Base-by-base conservation (phyloP, 1,139 yeast species). In the Diutina ranongensis region DNA sequence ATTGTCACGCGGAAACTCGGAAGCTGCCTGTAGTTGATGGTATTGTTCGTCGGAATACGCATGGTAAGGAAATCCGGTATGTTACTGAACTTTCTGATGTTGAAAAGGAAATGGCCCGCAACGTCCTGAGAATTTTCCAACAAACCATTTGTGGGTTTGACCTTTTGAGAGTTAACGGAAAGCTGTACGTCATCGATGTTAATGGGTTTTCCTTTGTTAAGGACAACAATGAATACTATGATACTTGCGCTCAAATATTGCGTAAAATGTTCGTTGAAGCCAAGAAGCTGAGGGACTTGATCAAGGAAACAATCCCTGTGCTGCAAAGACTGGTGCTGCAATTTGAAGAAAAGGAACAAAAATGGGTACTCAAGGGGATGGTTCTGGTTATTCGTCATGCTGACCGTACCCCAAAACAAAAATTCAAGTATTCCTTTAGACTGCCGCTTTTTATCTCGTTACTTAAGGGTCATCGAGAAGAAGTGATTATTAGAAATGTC, bases 61-160 rank as follows among this genome's bases (percentile, higher is more conserved):
- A 89, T 56, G 99, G 99, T 46, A 94, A 94, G 61, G 99, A 94
- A 63, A 82, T 94, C 44, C 73, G 99, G 53, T 94, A 83, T 58
- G 76, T 92, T 35, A 92, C 98, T 1, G 81, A 83, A 52, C 69
- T 94, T 46, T 67, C 84, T 2, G 77, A 73, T 2, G 83, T 76
- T 45, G 99, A 94, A 60, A 80, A 75, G 48, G 65, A 64, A 33
- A 88, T 89, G 78, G 98, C 99, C 1, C 64, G 72, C 42, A 78
- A 74, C 51, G 88, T 94, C 25, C 77, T 88, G 46, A 70, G 64
- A 25, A 78, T 80, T 0, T 94, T 94, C 61, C 82, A 84, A 49
- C 99, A 94, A 65, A 85, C 94, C n/a, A 89, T 94, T 52, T 94
- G 99, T 67, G 99, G 99, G 1, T 94, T 94, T 67, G 99, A 94